Percentiles rank a stretch among this genome's conserved stretches.
phyloP scores from a whole-genome alignment of 208 protist species.

The Herpetomonas samuelpessoai region DNA sequence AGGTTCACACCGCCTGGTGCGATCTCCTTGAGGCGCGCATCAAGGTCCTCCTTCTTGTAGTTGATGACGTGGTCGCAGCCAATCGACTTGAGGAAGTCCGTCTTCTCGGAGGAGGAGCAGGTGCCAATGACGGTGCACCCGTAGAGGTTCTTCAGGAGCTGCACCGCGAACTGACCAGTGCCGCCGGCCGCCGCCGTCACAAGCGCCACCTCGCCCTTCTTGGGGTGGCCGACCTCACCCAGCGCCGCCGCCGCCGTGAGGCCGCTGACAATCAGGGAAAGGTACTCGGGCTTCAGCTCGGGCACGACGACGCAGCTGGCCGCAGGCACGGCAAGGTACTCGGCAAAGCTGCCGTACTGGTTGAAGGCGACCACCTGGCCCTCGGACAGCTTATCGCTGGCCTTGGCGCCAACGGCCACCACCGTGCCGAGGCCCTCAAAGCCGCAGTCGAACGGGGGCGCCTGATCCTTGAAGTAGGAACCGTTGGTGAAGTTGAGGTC shows the following conservation, averaged over 20 bases:
- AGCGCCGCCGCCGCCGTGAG: constrained; percentile 73
- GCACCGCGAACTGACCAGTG: constrained; percentile 85
- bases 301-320: constrained; percentile 19
- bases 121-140: constrained; percentile 86
- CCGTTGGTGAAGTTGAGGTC: constrained; percentile 71
- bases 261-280: constrained; percentile 50
- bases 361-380: constrained; percentile 43
- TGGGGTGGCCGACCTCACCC: constrained; percentile 33
- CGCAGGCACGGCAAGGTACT: constrained; percentile 20
- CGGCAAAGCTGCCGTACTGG: constrained; percentile 53
- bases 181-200: constrained; percentile 86
- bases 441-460: constrained; percentile 67
- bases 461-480: constrained; percentile 34
- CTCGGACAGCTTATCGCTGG: constrained; percentile 28
- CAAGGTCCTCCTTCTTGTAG: constrained; percentile 71
- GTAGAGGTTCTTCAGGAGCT: constrained; percentile 85
- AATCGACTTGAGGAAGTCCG: constrained; percentile 66
- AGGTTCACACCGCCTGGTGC: constrained; percentile 76
- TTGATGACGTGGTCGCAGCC: constrained; percentile 85
- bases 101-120: constrained; percentile 67
- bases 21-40: constrained; percentile 34
- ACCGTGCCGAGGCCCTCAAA: constrained; percentile 74
- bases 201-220: constrained; percentile 54
- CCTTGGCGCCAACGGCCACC: constrained; percentile 33
- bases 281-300: constrained; percentile 24